phyloP scores from a whole-genome alignment of 495 filamentous ascomycete species.

The Saxophila tyrrhenica region DNA sequence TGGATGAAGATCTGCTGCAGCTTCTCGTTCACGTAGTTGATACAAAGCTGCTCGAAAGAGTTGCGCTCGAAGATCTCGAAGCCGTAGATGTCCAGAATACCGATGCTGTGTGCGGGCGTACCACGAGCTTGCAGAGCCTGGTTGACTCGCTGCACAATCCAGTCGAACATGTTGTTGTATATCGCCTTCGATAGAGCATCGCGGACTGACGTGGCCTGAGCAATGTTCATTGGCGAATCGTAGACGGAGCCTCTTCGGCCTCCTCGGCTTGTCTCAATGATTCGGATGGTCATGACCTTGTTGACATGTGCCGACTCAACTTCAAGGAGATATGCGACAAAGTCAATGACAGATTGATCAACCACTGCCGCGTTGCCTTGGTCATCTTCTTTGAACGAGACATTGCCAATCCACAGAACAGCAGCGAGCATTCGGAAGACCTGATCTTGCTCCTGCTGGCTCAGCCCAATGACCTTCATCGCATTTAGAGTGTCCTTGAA shows the following conservation, averaged over 20 bases:
- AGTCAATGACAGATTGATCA: slow-evolving; percentile 85
- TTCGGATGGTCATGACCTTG: slow-evolving; percentile 77
- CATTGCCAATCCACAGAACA: slow-evolving; percentile 90
- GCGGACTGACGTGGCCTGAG: slow-evolving; percentile 83
- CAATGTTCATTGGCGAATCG: slow-evolving; percentile 81
- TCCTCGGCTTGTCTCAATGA: slow-evolving; percentile 81
- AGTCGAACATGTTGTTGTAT: slow-evolving; percentile 97
- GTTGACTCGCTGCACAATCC: slow-evolving; percentile 93
- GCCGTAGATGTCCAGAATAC: slow-evolving; percentile 98
- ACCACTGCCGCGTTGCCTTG: slow-evolving; percentile 72
- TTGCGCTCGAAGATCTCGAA: slow-evolving; percentile 99
- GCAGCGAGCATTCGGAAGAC: slow-evolving; percentile 95
- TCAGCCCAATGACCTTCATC: slow-evolving; percentile 87
- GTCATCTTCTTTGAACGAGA: slow-evolving; percentile 79
- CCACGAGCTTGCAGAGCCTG: slow-evolving; percentile 72
- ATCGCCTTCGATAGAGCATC: slow-evolving; percentile 92
- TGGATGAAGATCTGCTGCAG: slow-evolving; percentile 99
- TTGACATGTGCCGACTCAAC: slow-evolving; percentile 70
- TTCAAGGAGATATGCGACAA: slow-evolving; percentile 86
- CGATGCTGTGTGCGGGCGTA: slow-evolving; percentile 68
- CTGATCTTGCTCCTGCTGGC: slow-evolving; percentile 80
- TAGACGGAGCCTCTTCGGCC: slow-evolving; percentile 71
- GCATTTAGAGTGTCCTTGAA: slow-evolving; percentile 85
- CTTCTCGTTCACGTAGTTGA: slow-evolving; percentile 99
- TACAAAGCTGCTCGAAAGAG: slow-evolving; percentile 98